Percentiles rank a stretch among this genome's conserved stretches.
Conservation (phyloP, 139 green algal genomes). For the Ostreobium quekettii region DNA sequence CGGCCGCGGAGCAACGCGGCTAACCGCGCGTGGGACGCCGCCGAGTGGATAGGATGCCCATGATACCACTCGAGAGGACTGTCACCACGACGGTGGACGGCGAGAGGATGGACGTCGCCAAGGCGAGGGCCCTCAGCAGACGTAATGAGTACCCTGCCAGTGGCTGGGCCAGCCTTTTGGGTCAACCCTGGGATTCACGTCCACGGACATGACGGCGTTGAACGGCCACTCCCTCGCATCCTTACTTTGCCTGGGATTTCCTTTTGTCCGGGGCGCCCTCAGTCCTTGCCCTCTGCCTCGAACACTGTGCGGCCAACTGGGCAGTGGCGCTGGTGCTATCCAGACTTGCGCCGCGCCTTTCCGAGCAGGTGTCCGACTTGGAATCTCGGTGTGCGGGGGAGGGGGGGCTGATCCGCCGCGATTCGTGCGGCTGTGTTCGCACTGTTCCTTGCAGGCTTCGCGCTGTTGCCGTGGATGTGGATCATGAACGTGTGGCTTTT, state of each 20-base stretch:
- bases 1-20: no score
- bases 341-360: background rate
- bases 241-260: background rate
- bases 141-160: conserved; percentile 18
- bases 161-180: background rate
- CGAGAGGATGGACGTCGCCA: conserved; percentile 18
- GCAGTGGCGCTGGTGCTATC: background rate
- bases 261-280: background rate
- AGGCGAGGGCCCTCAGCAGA: conserved; percentile 14
- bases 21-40: no score
- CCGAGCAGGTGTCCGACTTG: background rate
- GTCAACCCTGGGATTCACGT: no score
- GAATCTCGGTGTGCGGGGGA: no score
- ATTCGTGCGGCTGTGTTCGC: no score
- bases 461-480: conserved; percentile 50
- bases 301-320: background rate
- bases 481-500: conserved; percentile 55
- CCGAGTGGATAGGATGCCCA: no score
- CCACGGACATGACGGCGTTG: background rate
- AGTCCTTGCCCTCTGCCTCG: background rate
- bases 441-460: conserved; percentile 48
- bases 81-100: conserved; percentile 32
- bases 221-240: background rate
- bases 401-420: no score
- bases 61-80: no score